Conservation (phyloP, 2,329 filamentous ascomycete genomes). For the Xylariaceae sp. region DNA sequence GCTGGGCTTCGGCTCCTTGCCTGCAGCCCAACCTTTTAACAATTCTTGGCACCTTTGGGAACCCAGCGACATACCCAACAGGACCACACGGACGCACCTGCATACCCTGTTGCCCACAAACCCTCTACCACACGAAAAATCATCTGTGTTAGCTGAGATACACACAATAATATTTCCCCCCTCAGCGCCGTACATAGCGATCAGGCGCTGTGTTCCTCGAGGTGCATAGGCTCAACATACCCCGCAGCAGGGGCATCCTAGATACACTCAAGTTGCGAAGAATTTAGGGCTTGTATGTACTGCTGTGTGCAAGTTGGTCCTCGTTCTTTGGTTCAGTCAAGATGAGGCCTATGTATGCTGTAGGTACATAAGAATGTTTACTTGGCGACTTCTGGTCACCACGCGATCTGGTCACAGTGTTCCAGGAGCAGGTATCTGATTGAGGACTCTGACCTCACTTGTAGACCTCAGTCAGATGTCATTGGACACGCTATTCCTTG, state of each 20-base stretch:
- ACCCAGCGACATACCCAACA: slow-evolving; percentile 1
- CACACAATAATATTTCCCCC: too few species aligned
- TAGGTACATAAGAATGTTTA: too few species aligned
- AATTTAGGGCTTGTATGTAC: too few species aligned
- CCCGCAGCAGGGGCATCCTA: not conserved
- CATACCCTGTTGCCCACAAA: not conserved
- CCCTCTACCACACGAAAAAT: not conserved
- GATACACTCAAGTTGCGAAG: too few species aligned
- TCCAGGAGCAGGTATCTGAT: not conserved
- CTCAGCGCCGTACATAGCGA: not conserved
- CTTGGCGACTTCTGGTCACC: too few species aligned
- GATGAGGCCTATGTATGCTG: too few species aligned
- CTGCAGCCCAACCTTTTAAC: slow-evolving; percentile 29
- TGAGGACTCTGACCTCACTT: too few species aligned
- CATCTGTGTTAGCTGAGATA: too few species aligned
- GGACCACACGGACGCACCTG: not conserved
- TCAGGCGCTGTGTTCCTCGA: too few species aligned
- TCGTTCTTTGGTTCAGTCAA: too few species aligned
- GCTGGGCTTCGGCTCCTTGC: slow-evolving; percentile 23
- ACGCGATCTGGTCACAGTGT: not conserved
- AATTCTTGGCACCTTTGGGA: slow-evolving; percentile 10
- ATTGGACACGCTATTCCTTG: not conserved
- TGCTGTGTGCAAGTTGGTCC: too few species aligned
- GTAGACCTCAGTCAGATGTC: not conserved
- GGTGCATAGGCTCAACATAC: not conserved